A percentile compares a stretch with the other conserved stretches of the same genome.
These are phyloP conservation scores for Camellia japonica DNA, from an alignment of 148 eudicot genomes.

Conservation along the genomic window DNA sequence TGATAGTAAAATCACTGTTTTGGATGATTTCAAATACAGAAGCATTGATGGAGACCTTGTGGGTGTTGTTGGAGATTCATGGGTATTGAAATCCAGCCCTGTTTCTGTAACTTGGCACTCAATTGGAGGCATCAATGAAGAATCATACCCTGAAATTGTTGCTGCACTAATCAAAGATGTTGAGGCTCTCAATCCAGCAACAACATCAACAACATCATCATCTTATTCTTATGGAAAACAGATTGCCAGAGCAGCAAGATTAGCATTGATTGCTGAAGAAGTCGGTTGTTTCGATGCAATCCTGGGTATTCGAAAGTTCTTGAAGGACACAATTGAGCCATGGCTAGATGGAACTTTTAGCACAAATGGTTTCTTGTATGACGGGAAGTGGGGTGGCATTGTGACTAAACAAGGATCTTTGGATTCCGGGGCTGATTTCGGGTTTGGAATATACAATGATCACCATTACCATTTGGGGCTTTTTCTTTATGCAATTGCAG, in stretches of 20 bases:
- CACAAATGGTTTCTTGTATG: conserved; percentile 67
- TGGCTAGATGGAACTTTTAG: too few relatives aligned
- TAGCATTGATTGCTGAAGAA: conserved; percentile 47
- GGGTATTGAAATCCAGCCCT: too few relatives aligned
- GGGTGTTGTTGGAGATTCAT: too few relatives aligned
- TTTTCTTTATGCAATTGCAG: too few relatives aligned
- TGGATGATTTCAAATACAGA: conserved; percentile 69
- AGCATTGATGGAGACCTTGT: conserved; percentile 30
- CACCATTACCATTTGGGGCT: too few relatives aligned
- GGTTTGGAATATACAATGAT: conserved; percentile 32
- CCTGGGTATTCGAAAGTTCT: too few relatives aligned
- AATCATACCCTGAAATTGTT: too few relatives aligned
- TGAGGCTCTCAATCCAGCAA: conserved; percentile 20
- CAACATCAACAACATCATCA: conserved; percentile 53
- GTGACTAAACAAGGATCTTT: conserved; percentile 69
- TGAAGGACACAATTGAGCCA: too few relatives aligned
- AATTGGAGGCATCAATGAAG: too few relatives aligned
- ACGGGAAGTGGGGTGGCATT: conserved; percentile 85
- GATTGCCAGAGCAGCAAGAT: conserved; percentile 86
- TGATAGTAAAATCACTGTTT: conserved; percentile 33
- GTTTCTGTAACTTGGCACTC: too few relatives aligned
- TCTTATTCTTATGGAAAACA: conserved; percentile 81
- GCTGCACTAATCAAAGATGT: too few relatives aligned
- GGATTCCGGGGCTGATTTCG: conserved; percentile 83
- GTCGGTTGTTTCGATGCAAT: too few relatives aligned